Percentiles rank a stretch among this genome's conserved stretches.
Evolutionary conservation across 2,329 filamentous ascomycete species (phyloP).

Genomic region (Fragosphaeria purpurea): DNA sequence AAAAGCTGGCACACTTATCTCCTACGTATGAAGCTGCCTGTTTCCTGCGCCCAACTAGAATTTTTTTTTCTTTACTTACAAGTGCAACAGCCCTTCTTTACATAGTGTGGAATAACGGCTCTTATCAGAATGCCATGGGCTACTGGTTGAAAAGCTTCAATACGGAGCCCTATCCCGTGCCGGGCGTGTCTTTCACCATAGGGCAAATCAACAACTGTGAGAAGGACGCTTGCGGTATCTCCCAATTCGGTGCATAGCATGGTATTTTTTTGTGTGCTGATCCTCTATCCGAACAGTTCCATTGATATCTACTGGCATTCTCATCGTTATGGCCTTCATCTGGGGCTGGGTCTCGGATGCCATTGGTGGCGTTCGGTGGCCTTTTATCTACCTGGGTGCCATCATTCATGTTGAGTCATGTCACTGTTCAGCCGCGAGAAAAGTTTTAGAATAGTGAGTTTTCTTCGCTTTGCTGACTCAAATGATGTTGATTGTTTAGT

Average conservation of each 20-base stretch:
- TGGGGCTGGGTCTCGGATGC: constrained; percentile 30
- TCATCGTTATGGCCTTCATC: constrained; percentile 23
- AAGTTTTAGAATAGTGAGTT: neutral
- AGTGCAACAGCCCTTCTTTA: constrained; percentile 20
- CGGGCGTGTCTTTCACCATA: constrained; percentile 22
- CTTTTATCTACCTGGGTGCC: constrained; percentile 28
- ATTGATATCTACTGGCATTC: constrained; percentile 22
- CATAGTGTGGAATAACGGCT: constrained; percentile 29
- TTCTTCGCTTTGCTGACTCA: neutral
- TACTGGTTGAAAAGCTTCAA: constrained; percentile 34
- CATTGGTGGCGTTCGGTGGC: constrained; percentile 23
- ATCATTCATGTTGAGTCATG: constrained; percentile 19
- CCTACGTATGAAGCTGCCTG: constrained; percentile 17
- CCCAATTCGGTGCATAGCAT: too few species aligned
- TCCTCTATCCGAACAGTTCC: constrained; percentile 15
- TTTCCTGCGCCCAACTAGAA: too few species aligned
- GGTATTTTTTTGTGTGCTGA: too few species aligned
- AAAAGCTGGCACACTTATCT: constrained; percentile 30
- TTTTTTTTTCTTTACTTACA: neutral
- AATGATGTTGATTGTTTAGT: constrained; percentile 10
- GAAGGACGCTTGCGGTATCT: constrained; percentile 4
- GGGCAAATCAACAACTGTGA: constrained; percentile 25
- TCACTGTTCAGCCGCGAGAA: too few species aligned
- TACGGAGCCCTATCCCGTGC: constrained; percentile 22
- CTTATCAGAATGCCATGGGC: constrained; percentile 25